Base-by-base conservation (phyloP, 352 stramenopile species). In the Phytopythium delawarense region DNA sequence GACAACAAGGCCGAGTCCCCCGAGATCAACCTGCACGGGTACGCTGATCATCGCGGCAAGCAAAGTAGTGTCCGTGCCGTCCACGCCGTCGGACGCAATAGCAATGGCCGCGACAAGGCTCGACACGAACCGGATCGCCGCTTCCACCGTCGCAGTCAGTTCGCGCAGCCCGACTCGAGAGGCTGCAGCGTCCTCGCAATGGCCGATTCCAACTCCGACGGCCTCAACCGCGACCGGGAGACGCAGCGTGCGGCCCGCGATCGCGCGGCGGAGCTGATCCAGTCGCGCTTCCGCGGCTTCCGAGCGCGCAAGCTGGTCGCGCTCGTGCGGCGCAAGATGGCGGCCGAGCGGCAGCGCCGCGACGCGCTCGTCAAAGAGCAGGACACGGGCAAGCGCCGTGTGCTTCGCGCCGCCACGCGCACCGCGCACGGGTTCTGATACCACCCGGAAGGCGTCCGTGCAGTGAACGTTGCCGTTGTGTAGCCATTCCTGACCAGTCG, bases 361-460 rank as follows among this genome's bases (percentile, higher is more conserved):
- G 25, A 39, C 15, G 30, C 59, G 1, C 42, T 63, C 4, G 62
- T 69, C 16, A 50, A 67, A 2, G 70, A 85, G 8, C 48, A 65
- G 34, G 53, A 53, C 28, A 57, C 64, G n/a, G 48, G 42, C 16
- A 70, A 67, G 12, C 73, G 62, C 35, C 64, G 62, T 35, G 54
- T 81, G 2, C 21, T 60, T 0, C 69, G 79, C 32, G 65, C 75
- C 11, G 70, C 70, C 7, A 37, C 81, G 16, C 70, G 71, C 12
- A 72, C 62, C 23, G 75, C 70, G 30, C 80, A 86, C 48, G 76
- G 79, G 0, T 88, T 88, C 52, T 86, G 72, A 63, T 4, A 9
- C 7, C 4, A 8, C 18, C 2, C 4, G 8, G 11, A 35, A 16
- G 25, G 8, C 45, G 6, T 51, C 21, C 8, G 25, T 3, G 45